Percentiles rank a stretch among this genome's conserved stretches.
Conservation (phyloP, 2,329 filamentous ascomycete species). For the Zymoseptoria passerinii region DNA sequence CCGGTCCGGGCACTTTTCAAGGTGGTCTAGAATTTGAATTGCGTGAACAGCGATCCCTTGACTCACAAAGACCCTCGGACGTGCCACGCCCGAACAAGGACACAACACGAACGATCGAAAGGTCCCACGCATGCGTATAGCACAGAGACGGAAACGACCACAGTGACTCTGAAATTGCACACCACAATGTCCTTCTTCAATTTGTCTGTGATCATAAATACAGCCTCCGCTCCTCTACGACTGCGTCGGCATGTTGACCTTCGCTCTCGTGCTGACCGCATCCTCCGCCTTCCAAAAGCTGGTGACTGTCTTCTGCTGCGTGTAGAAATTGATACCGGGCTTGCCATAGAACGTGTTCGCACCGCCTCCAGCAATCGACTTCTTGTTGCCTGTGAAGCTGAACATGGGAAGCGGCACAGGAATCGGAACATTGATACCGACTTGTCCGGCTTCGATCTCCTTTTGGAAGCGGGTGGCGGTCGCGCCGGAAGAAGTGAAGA, state of each 20-base stretch:
- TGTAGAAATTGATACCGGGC: constrained; percentile 89
- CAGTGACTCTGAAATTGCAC: background rate
- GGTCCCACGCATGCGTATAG: background rate
- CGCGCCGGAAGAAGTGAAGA: constrained; percentile 71
- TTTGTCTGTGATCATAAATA: background rate
- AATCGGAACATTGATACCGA: constrained; percentile 78
- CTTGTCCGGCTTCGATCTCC: constrained; percentile 75
- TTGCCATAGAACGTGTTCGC: constrained; percentile 93
- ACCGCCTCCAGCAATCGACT: constrained; percentile 82
- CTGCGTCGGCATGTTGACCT: constrained; percentile 78
- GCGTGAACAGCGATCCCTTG: too few species aligned
- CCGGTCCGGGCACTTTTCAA: too few species aligned
- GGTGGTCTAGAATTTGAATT: too few species aligned
- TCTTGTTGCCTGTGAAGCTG: constrained; percentile 59
- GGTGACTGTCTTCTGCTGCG: constrained; percentile 95
- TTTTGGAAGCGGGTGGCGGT: constrained; percentile 71
- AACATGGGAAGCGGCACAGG: constrained; percentile 45
- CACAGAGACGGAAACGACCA: background rate
- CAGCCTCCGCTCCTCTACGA: constrained; percentile 13
- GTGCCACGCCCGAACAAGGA: too few species aligned
- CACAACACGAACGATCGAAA: too few species aligned
- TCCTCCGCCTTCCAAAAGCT: constrained; percentile 81
- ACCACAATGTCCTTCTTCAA: background rate
- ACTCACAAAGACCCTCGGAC: too few species aligned
- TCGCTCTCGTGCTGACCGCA: constrained; percentile 74